These are phyloP conservation scores for Backusella psychrophila DNA, from an alignment of 192 early-diverging fungal species.

Conservation along the genomic window DNA sequence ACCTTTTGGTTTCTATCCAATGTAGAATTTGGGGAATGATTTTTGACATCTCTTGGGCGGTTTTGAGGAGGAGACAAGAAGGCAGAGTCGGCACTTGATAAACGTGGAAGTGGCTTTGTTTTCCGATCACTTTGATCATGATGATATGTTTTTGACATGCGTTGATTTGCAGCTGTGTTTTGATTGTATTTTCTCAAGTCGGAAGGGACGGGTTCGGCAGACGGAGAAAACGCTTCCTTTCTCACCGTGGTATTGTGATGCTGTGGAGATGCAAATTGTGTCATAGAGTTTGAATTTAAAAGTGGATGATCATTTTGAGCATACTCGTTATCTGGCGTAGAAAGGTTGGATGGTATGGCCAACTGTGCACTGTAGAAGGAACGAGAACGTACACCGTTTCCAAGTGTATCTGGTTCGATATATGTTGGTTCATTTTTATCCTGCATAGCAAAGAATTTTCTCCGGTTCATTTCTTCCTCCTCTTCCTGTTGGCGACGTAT, in stretches of 20 bases:
- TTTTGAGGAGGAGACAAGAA: not conserved
- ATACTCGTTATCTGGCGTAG: not conserved
- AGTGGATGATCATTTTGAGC: not conserved
- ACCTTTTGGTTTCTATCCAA: not conserved
- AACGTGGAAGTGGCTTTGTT: not conserved
- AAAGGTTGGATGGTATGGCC: not conserved
- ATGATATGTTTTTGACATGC: not conserved
- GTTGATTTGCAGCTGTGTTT: not conserved
- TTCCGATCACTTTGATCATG: not conserved
- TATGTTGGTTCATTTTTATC: not conserved
- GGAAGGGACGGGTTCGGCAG: not conserved
- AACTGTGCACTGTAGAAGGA: conserved; percentile 5
- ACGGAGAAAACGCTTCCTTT: not conserved
- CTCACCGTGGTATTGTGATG: not conserved
- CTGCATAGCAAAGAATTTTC: conserved; percentile 20
- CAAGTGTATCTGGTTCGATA: not conserved
- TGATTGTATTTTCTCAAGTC: not conserved
- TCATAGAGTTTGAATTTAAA: not conserved
- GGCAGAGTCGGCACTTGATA: not conserved
- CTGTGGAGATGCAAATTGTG: not conserved
- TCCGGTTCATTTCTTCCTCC: conserved; percentile 28
- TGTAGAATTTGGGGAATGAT: not conserved
- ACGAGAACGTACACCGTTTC: not conserved
- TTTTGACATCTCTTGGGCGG: not conserved
- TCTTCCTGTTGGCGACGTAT: conserved; percentile 27